Evolutionary conservation across 345 rosid genomes (phyloP), one percentile per base, ranked within the genome.

Genomic region (Salix purpurea): DNA sequence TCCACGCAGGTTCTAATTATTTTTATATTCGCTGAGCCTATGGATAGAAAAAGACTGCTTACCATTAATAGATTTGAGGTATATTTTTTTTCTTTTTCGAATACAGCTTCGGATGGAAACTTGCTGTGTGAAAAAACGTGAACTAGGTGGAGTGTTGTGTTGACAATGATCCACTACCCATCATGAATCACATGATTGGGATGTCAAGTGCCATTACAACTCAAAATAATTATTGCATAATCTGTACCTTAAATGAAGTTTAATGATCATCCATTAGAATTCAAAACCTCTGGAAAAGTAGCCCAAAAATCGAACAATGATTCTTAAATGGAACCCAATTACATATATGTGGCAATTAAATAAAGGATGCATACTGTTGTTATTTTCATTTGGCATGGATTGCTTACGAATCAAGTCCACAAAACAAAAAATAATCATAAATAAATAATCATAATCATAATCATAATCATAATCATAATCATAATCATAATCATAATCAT

Each of bases 401-500:
- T 75, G 84, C 83, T 76, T 85, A 71, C 76, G 73, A 81, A 73
- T 79, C 78, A 85, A 79, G 82, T 67, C 75, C 65, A 62, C 56
- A 65, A 66, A 40, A 76, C 78, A 70, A 62, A 76, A 61, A 39
- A 32, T 26, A 18, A 36, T 58, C 32, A 30, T 30, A 30, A 77
- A 26, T 9, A 6, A 6, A 37, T 5, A 37, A 37, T 37, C 40
- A 37, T 37, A 37, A 37, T 7, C 42, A 39, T 39, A 8, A 39
- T 39, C n/a, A n/a, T n/a, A n/a, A n/a, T n/a, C n/a, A n/a, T n/a
- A n/a, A n/a, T n/a, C n/a, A n/a, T n/a, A n/a, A n/a, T n/a, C n/a
- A n/a, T n/a, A n/a, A n/a, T n/a, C n/a, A 37, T 5, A 37, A 37
- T 37, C 40, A 37, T 37, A 37, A 37, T 7, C 42, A 39, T 39